Evolutionary conservation across 2,329 filamentous ascomycete genomes (phyloP), one percentile per base, ranked within the genome.

Genomic region (Lasiodiplodia hormozganensis): DNA sequence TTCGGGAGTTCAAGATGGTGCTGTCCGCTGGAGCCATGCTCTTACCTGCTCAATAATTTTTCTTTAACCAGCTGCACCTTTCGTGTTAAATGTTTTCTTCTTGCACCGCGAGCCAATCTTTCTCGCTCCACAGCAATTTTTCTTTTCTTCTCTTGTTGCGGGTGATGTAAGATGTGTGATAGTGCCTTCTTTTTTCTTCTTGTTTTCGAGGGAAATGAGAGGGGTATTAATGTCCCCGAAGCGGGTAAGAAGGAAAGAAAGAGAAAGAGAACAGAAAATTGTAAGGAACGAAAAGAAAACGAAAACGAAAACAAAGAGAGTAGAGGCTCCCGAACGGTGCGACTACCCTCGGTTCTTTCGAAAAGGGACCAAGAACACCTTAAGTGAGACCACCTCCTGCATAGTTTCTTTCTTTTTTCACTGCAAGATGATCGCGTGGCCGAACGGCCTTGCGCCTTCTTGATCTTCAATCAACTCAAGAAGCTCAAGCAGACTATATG

Each of bases 181-280:
- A 43, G 49, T 62, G 58, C 58, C 58, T 62, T 62, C 58, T 62
- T 62, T 62, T 62, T 49, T 62, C 38, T 60, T 58, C 28, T 38
- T 62, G 43, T 62, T 49, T 62, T 43, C 43, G 25, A 43, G 18
- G 40, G 58, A 34, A 62, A 31, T 7, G 58, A 31, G 14, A 47
- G 28, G 58, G 58, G 58, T 62, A 62, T 51, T 62, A 62, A 62
- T 6, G 12, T 62, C 58, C 58, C 28, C 40, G 12, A 28, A 57
- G n/a, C 8, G 21, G 28, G n/a, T 38, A 64, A 36, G 23, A 18
- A 28, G 49, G 16, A 21, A 18, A 60, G 16, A 53, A 53, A 25
- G 12, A 54, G 28, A 34, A 54, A 31, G 5, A 23, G 12, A 60
- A 43, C 36, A 36, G 6, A 36, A 28, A 64, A 25, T 4, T 12